Evolutionary conservation across 2,329 filamentous ascomycete species (phyloP), one percentile per base, ranked within the genome.

Genomic region (Lasiodiplodia citricola): DNA sequence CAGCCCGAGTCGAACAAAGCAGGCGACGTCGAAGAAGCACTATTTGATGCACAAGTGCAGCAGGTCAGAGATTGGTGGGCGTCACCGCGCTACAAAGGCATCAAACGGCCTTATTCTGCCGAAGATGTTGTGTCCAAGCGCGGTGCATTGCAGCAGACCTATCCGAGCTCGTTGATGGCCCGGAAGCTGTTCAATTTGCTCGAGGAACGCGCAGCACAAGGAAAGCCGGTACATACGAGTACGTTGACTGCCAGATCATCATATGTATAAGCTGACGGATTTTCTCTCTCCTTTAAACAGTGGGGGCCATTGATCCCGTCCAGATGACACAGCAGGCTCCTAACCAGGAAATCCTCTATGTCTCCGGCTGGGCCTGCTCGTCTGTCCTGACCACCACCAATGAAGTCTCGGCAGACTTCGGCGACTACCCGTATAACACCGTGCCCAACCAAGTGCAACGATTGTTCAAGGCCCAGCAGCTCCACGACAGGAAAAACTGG

Each of bases 281-380:
- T 4, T 21, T 11, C 4, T n/a, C 8, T 8, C 51, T 47, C 23
- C 25, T 25, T 11, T 25, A 23, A 68, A 37, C 71, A 95, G 92
- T 99, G 92, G 96, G 96, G 74, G 96, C 94, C 70, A 96, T 99
- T 81, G 96, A 99, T 78, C 96, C 96, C n/a, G 90, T 98, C 13
- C 96, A 99, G 83, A 98, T 99, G 96, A 97, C 96, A 60, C 96
- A 99, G 80, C 96, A 98, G 84, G 96, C 96, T 18, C 88, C 92
- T 6, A 92, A 98, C 82, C 96, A 98, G 79, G 95, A 99, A 80
- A 92, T 97, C 21, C 87, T 99, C 56, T 99, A 99, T 81, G 86
- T 99, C 71, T 97, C 94, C 0, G 96, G 96, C 71, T 99, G 96
- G 96, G 96, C 96, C 5, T 98, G 96, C 82, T 98, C 95, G 0